Evolutionary conservation across 345 rosid genomes (phyloP), one percentile per base, ranked within the genome.

Genomic region (Eucalyptus polybractea): DNA sequence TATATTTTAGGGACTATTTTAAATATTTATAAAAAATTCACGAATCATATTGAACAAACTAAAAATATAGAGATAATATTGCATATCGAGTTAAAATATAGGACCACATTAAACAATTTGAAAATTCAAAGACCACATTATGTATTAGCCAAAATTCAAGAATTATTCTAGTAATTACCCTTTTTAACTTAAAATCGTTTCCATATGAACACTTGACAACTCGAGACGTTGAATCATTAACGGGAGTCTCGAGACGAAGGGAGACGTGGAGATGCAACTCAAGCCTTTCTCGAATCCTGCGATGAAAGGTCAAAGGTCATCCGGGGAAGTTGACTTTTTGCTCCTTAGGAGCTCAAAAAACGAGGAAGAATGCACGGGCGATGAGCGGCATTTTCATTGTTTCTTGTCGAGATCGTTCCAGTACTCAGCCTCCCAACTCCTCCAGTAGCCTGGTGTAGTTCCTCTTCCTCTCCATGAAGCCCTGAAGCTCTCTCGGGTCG

Each of bases 391-490:
- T 56, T 56, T 22, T 24, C 62, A 56, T 56, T 56, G 13, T 56
- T 56, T 56, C 62, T 10, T 56, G 62, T 56, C 0, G 62, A 56
- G 13, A 56, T 56, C 5, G 62, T 10, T 56, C 13, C 62, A 24
- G 62, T 56, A 56, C 62, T 56, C 62, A 56, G 0, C 62, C 62
- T 56, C 62, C 62, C 62, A 56, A 56, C 62, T 22, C 29, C 29
- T 10, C 62, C 62, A 56, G 92, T 80, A 88, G 89, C 89, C 51
- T 89, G 54, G 89, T 90, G 24, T 89, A 86, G 49, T 89, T 90
- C 60, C 65, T 87, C 86, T 92, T 93, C 76, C 87, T 90, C 47
- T 91, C 89, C n/a, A 89, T 13, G 58, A 93, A 91, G 24, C 29
- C 86, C 33, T 85, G 44, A 50, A 94, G 90, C 31, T 83, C 92